Evolutionary conservation across 352 stramenopile species (phyloP).

Genomic region (Phytophthora cryptogea): DNA sequence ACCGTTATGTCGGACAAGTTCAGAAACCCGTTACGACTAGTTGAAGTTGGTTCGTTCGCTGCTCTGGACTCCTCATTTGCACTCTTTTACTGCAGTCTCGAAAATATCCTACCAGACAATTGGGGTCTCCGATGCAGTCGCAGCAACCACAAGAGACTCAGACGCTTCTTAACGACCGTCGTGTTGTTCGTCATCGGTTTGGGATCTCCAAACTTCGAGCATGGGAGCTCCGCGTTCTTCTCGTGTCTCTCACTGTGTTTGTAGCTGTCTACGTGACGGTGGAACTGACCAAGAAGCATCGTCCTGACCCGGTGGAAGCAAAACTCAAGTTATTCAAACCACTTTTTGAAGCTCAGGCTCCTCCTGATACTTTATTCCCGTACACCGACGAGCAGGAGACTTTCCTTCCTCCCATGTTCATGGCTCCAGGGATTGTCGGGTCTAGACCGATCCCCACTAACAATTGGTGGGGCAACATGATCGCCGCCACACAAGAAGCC

Average conservation of each 20-base stretch:
- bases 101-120: neutral
- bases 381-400: slow-evolving; percentile 28
- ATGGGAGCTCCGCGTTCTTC: slow-evolving; percentile 17
- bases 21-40: too few species aligned
- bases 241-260: slow-evolving; percentile 21
- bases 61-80: neutral
- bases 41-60: too few species aligned
- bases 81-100: neutral
- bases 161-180: slow-evolving; percentile 5
- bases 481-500: slow-evolving; percentile 29
- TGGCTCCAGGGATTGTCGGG: slow-evolving; percentile 35
- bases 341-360: slow-evolving; percentile 33
- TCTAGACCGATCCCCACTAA: slow-evolving; percentile 52
- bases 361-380: slow-evolving; percentile 26
- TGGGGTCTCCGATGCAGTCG: neutral
- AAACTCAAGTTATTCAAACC: slow-evolving; percentile 36
- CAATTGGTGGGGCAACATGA: slow-evolving; percentile 67
- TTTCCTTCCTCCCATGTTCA: slow-evolving; percentile 43
- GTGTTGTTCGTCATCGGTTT: slow-evolving; percentile 2
- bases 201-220: neutral
- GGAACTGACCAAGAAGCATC: slow-evolving; percentile 3
- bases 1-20: too few species aligned
- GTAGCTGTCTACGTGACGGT: slow-evolving; percentile 22
- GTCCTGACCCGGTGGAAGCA: slow-evolving; percentile 10
- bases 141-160: neutral